Conservation (phyloP, 2,329 filamentous ascomycete genomes). For the Dothistroma pini region DNA sequence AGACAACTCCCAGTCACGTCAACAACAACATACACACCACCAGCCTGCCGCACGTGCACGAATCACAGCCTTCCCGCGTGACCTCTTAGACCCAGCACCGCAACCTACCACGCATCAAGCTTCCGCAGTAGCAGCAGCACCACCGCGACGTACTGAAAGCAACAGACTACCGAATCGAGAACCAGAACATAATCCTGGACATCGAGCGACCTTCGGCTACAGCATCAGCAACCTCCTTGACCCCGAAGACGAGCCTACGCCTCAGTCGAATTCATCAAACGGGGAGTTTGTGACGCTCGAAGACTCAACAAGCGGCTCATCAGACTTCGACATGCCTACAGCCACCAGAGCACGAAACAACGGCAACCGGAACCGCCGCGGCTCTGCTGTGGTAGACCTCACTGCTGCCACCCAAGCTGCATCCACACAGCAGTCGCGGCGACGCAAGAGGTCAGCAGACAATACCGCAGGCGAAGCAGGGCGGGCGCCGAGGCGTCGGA, state of each 20-base stretch:
- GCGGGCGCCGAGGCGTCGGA: constrained; percentile 12
- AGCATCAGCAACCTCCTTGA: background rate
- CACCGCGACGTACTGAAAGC: background rate
- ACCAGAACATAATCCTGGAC: background rate
- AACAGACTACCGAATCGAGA: background rate
- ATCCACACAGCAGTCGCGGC: constrained; percentile 2
- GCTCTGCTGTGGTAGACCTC: constrained; percentile 17
- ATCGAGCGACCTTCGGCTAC: background rate
- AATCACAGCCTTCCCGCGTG: background rate
- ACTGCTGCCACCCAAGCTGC: constrained; percentile 7
- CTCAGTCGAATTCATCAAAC: background rate
- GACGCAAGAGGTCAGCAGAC: constrained; percentile 14
- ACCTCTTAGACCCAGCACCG: background rate
- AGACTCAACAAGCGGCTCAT: constrained; percentile 12
- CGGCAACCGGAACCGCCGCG: constrained; percentile 2
- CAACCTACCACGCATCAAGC: background rate
- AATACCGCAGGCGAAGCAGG: constrained; percentile 8
- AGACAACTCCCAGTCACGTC: background rate
- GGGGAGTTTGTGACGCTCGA: constrained; percentile 21
- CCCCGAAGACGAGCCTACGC: constrained; percentile 2
- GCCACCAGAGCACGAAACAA: background rate
- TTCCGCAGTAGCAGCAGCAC: background rate
- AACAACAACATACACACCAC: background rate
- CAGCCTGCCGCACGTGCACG: background rate
- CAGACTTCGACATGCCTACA: background rate